phyloP scores from a whole-genome alignment of 1,284 basidiomycete species.

The Ganoderma boninense region DNA sequence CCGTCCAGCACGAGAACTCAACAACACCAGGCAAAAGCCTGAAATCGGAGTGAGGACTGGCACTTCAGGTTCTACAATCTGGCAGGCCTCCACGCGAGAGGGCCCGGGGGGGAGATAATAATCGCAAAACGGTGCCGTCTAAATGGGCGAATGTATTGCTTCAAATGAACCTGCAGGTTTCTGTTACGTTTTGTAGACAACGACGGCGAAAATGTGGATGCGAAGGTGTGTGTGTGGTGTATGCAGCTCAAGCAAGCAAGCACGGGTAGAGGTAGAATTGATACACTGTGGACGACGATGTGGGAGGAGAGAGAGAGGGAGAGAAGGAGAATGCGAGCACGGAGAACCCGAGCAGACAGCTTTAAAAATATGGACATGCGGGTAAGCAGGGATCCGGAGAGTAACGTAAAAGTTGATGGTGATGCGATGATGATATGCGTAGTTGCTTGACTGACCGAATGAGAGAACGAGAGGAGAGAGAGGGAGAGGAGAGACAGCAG shows the following conservation, averaged over 20 bases:
- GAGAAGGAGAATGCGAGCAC: not conserved
- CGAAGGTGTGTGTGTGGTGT: not conserved
- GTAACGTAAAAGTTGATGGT: not conserved
- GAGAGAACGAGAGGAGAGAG: not conserved
- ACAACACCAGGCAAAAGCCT: not conserved
- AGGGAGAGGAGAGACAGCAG: not conserved
- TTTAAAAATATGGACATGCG: not conserved
- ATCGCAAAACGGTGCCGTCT: not conserved
- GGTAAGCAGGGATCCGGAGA: not conserved
- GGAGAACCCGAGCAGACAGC: not conserved
- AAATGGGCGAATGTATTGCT: not conserved
- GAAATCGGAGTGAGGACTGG: not conserved
- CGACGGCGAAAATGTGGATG: not conserved
- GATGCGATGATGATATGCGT: slow-evolving; percentile 2
- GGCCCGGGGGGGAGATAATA: not conserved
- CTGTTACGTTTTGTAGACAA: not conserved
- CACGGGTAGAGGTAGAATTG: not conserved
- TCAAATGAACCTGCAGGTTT: not conserved
- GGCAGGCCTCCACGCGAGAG: not conserved
- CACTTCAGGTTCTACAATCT: not conserved
- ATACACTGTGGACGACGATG: not conserved
- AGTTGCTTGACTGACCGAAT: not conserved
- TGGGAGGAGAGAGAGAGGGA: not conserved
- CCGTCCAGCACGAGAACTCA: too few species aligned
- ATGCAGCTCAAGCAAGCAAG: slow-evolving; percentile 2